phyloP scores from a whole-genome alignment of 441 rosid species.

The Corymbia citriodora region DNA sequence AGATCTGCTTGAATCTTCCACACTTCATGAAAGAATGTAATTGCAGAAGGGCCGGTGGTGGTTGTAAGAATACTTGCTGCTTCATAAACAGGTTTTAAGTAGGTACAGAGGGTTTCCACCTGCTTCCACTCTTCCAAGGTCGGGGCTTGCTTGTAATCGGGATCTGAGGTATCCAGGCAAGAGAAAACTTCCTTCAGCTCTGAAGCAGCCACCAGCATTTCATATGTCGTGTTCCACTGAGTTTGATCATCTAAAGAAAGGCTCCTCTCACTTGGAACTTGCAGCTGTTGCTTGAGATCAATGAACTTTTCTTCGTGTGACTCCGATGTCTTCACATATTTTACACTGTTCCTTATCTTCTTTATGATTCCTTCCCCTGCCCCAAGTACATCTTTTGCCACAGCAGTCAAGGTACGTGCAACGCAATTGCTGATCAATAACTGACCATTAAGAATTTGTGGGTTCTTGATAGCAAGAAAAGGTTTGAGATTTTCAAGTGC shows the following conservation, averaged over 20 bases:
- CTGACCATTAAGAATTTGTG: slow-evolving; percentile 71
- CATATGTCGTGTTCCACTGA: slow-evolving; percentile 82
- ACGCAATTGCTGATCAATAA: slow-evolving; percentile 62
- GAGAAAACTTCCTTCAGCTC: slow-evolving; percentile 81
- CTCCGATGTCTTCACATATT: slow-evolving; percentile 80
- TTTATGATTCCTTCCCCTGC: slow-evolving; percentile 47
- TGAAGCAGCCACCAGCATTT: slow-evolving; percentile 76
- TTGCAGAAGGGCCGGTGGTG: slow-evolving; percentile 37
- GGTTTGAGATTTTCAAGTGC: slow-evolving; percentile 64
- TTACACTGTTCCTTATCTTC: slow-evolving; percentile 76
- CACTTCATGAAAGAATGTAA: slow-evolving; percentile 66
- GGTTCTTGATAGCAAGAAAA: slow-evolving; percentile 63
- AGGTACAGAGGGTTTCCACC: slow-evolving; percentile 51
- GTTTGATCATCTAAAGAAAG: slow-evolving; percentile 62
- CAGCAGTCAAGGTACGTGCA: slow-evolving; percentile 44
- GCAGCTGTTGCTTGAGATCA: slow-evolving; percentile 84
- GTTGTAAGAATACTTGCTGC: slow-evolving; percentile 50
- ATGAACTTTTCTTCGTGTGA: slow-evolving; percentile 79
- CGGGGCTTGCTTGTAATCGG: slow-evolving; percentile 69
- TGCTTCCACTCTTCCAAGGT: slow-evolving; percentile 66
- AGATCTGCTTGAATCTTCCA: slow-evolving; percentile 83
- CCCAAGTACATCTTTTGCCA: slow-evolving; percentile 50
- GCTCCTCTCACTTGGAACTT: slow-evolving; percentile 63
- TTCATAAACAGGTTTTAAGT: slow-evolving; percentile 68
- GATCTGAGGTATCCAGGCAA: slow-evolving; percentile 80